Evolutionary conservation across 2,329 filamentous ascomycete species (phyloP), one percentile per base, ranked within the genome.

Genomic region (Zymoseptoria tritici): DNA sequence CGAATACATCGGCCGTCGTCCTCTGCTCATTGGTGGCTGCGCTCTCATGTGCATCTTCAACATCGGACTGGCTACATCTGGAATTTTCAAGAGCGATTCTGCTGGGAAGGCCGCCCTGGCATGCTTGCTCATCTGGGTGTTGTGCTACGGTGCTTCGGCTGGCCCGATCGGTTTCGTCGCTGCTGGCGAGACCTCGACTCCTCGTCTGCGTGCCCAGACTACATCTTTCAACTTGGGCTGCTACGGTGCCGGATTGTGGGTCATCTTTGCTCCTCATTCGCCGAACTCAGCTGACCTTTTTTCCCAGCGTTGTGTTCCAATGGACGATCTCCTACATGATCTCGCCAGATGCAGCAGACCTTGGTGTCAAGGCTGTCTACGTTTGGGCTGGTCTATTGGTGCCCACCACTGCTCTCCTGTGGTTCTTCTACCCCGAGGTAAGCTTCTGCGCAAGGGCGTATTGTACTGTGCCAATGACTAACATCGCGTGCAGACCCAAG

Each of bases 31-130:
- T 4, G 62, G 60, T 16, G 62, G 62, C 7, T 64, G 57, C 46
- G 52, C 56, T 24, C 51, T 64, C 31, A 64, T 64, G 62, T 64
- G 62, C 42, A 20, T 62, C 22, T 62, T 64, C 54, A 64, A 64
- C 20, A 42, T 62, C 36, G 60, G 60, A 21, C 46, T 64, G 55
- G 62, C 57, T 8, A 57, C 62, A 1, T 58, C 62, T 13, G 55
- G 60, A 19, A 49, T 64, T 42, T 62, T 60, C 50, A 26, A 59
- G 19, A 58, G 51, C 2, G 49, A 20, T 11, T 56, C 55, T 36
- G 57, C 62, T 7, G 21, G 26, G 31, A 64, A 64, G 26, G 62
- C 62, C 20, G 62, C 57, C 13, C 57, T 64, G 8, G 62, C 60
- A 4, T 62, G 60, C 46, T 56, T 64, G 53, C 53, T 64, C 26